These are phyloP conservation scores for Volvox reticuliferus DNA, from an alignment of 139 green algal species.

Conservation along the genomic window DNA sequence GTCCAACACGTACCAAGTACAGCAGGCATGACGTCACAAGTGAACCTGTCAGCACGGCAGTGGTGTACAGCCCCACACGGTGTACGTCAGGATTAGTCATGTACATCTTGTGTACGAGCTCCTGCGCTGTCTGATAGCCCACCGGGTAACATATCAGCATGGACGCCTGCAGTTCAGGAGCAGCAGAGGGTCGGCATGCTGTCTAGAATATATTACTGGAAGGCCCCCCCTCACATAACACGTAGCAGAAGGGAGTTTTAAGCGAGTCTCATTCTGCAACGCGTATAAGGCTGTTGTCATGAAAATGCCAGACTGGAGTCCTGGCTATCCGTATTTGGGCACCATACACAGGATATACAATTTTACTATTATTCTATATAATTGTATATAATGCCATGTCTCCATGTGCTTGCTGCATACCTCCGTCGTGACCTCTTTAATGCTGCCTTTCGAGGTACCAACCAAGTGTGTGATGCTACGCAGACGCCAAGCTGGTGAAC, in stretches of 20 bases:
- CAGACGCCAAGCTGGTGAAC: not conserved
- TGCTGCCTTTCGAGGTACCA: no score
- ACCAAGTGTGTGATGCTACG: no score
- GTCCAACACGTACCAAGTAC: constrained; percentile 26
- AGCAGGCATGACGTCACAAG: constrained; percentile 32
- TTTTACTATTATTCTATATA: no score
- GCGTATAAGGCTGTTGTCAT: no score
- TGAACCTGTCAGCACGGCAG: not conserved
- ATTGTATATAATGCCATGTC: no score
- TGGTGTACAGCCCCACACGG: constrained; percentile 28
- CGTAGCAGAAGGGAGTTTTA: not conserved
- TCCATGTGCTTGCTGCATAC: no score
- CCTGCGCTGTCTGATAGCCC: constrained; percentile 20
- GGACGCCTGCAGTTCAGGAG: constrained; percentile 1
- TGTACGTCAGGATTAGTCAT: not conserved
- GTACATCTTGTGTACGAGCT: constrained; percentile 44
- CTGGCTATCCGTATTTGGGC: no score
- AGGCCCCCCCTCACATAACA: not conserved
- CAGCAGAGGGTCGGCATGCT: not conserved
- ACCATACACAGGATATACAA: no score
- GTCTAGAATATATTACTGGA: no score
- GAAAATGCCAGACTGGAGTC: no score
- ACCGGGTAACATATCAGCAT: constrained; percentile 39
- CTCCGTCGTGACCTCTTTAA: not conserved
- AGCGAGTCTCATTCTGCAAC: not conserved